A percentile compares a stretch with the other conserved stretches of the same genome.
Conservation (phyloP, 495 filamentous ascomycete genomes). For the Ascobolus immersus region DNA sequence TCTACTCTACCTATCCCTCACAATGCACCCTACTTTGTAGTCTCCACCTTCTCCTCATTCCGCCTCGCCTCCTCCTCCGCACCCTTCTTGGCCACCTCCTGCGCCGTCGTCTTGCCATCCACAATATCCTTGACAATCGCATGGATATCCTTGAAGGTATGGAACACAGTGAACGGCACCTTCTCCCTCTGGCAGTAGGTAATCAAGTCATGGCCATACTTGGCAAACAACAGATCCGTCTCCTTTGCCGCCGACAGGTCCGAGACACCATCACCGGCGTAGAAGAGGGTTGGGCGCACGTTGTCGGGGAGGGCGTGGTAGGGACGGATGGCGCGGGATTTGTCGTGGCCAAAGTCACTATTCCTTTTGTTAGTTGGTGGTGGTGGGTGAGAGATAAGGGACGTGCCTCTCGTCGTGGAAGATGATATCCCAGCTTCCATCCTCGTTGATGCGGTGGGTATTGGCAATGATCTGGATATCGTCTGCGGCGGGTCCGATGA, state of each 20-base stretch:
- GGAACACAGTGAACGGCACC: conserved; percentile 40
- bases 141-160: conserved; percentile 26
- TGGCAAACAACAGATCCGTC: conserved; percentile 75
- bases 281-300: conserved; percentile 51
- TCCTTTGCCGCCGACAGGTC: conserved; percentile 70
- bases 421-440: conserved; percentile 61
- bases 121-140: conserved; percentile 3
- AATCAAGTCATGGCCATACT: conserved; percentile 55
- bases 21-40: background rate
- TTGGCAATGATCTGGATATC: conserved; percentile 72
- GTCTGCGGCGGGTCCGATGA: conserved; percentile 46
- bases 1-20: no score
- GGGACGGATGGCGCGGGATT: conserved; percentile 61
- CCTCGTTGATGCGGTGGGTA: conserved; percentile 47
- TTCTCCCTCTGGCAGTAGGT: conserved; percentile 36
- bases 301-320: conserved; percentile 45
- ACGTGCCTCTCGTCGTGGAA: conserved; percentile 62
- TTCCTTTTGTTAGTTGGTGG: background rate
- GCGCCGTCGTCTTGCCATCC: conserved; percentile 5
- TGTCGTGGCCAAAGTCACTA: conserved; percentile 78
- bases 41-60: background rate
- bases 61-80: conserved; percentile 1
- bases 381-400: background rate
- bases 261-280: conserved; percentile 75
- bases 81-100: conserved; percentile 6